These are phyloP conservation scores for Sporobolomyces phaffii DNA, from an alignment of 768 basidiomycete species.

Conservation along the genomic window DNA sequence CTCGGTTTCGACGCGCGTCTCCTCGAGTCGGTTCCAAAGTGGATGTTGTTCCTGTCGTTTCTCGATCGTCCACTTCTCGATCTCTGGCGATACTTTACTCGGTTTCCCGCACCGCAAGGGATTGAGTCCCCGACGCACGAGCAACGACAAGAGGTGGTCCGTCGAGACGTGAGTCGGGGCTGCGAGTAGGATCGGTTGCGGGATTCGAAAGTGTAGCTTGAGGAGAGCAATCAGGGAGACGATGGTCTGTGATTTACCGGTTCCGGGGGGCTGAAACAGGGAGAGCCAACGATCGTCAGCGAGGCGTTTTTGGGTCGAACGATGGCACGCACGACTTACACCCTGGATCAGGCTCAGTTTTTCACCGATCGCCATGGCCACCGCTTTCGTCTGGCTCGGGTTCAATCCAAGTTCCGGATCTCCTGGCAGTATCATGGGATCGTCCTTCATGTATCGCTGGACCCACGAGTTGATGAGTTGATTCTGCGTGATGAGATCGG, in stretches of 20 bases:
- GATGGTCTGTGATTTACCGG: conserved; percentile 75
- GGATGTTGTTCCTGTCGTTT: conserved; percentile 60
- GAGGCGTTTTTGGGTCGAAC: neutral
- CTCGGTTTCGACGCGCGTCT: conserved; percentile 40
- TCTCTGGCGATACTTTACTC: conserved; percentile 57
- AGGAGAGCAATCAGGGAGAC: conserved; percentile 36
- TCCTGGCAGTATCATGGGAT: conserved; percentile 65
- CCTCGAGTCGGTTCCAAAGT: conserved; percentile 52
- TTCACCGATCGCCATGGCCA: conserved; percentile 79
- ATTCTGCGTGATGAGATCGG: conserved; percentile 64
- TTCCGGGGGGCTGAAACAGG: conserved; percentile 67
- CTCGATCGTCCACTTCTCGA: conserved; percentile 60
- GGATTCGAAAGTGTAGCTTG: conserved; percentile 70
- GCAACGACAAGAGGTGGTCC: conserved; percentile 77
- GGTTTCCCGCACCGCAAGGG: conserved; percentile 70
- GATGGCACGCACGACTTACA: conserved; percentile 51
- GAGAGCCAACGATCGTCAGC: neutral
- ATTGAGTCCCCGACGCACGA: conserved; percentile 57
- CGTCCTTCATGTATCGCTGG: conserved; percentile 55
- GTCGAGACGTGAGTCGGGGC: conserved; percentile 92
- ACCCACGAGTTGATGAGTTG: conserved; percentile 78
- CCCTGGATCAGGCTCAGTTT: conserved; percentile 77
- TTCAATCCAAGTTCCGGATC: conserved; percentile 73
- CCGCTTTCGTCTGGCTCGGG: conserved; percentile 67
- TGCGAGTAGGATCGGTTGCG: conserved; percentile 79